Conservation (phyloP, 108 stramenopile genomes). For the Pseudonitzschia multiseries region DNA sequence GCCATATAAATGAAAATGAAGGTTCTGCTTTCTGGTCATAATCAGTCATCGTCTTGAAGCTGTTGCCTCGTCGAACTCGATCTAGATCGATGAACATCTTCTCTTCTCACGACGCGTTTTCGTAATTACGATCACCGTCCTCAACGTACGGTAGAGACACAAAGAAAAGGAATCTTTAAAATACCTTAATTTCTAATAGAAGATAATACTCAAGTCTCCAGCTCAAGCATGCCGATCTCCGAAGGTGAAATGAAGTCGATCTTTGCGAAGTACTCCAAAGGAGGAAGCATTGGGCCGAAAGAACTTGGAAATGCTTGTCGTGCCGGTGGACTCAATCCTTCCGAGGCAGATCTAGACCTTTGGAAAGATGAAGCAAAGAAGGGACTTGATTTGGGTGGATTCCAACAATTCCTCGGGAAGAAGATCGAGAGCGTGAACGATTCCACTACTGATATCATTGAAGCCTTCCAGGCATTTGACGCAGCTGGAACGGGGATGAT, state of each 20-base stretch:
- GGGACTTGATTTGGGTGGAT: slow-evolving; percentile 15
- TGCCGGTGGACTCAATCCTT: slow-evolving; percentile 36
- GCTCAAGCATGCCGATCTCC: slow-evolving; percentile 13
- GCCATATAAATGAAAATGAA: not conserved
- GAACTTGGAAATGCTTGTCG: slow-evolving; percentile 30
- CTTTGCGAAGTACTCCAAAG: slow-evolving; percentile 13
- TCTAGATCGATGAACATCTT: too few species aligned
- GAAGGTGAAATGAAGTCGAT: slow-evolving; percentile 18
- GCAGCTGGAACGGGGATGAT: slow-evolving; percentile 25
- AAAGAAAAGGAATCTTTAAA: not conserved
- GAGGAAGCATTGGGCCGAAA: slow-evolving; percentile 19
- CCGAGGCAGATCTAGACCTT: slow-evolving; percentile 20
- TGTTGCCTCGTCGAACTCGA: not conserved
- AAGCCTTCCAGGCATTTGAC: slow-evolving; percentile 36
- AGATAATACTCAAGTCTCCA: not conserved
- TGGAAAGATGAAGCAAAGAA: slow-evolving; percentile 21
- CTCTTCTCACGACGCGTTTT: not conserved
- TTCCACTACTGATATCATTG: slow-evolving; percentile 32
- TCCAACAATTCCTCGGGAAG: slow-evolving; percentile 4
- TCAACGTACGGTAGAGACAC: not conserved
- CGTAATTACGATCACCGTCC: not conserved
- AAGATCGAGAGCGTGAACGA: slow-evolving; percentile 25
- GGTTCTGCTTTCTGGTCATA: not conserved
- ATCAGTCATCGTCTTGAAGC: not conserved
- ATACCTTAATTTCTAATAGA: not conserved